Percentiles rank a stretch among this genome's conserved stretches.
Evolutionary conservation across 108 stramenopile genomes (phyloP).

Genomic region (Pseudonitzschia multistriata): DNA sequence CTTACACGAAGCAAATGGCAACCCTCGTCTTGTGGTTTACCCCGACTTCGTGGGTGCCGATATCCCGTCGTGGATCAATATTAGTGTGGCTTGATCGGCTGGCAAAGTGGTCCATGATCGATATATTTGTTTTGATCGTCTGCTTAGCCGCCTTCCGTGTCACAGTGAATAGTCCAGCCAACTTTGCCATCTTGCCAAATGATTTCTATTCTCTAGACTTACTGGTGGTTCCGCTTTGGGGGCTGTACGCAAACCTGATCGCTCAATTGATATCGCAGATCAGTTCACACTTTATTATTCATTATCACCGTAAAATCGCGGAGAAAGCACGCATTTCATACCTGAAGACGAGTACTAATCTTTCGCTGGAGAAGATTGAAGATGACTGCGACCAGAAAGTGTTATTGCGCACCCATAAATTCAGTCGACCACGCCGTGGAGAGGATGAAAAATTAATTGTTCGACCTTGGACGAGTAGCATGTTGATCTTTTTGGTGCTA

Average conservation of each 20-base stretch:
- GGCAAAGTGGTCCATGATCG: conserved; percentile 72
- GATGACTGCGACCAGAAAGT: conserved; percentile 4
- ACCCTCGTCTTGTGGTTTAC: conserved; percentile 70
- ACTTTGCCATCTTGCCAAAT: conserved; percentile 59
- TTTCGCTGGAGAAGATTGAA: background rate
- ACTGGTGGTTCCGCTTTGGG: conserved; percentile 79
- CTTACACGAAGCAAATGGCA: conserved; percentile 73
- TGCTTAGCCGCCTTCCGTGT: conserved; percentile 68
- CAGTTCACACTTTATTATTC: conserved; percentile 78
- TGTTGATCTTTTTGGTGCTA: conserved; percentile 24
- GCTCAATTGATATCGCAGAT: conserved; percentile 78
- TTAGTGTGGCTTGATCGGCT: conserved; percentile 74
- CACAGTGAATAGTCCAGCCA: conserved; percentile 57
- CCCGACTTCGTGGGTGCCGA: conserved; percentile 49
- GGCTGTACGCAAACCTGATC: conserved; percentile 77
- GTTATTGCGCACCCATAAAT: conserved; percentile 27
- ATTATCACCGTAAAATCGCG: conserved; percentile 68
- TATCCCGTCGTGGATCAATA: conserved; percentile 54
- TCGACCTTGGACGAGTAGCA: conserved; percentile 34
- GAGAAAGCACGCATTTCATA: conserved; percentile 12
- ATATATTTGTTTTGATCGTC: conserved; percentile 72
- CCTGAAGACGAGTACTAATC: background rate
- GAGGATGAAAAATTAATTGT: conserved; percentile 37
- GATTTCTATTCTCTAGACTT: conserved; percentile 66
- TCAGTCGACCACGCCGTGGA: conserved; percentile 46